Evolutionary conservation across 2,329 filamentous ascomycete species (phyloP).

Genomic region (Magnaporthiopsis rhizophila): DNA sequence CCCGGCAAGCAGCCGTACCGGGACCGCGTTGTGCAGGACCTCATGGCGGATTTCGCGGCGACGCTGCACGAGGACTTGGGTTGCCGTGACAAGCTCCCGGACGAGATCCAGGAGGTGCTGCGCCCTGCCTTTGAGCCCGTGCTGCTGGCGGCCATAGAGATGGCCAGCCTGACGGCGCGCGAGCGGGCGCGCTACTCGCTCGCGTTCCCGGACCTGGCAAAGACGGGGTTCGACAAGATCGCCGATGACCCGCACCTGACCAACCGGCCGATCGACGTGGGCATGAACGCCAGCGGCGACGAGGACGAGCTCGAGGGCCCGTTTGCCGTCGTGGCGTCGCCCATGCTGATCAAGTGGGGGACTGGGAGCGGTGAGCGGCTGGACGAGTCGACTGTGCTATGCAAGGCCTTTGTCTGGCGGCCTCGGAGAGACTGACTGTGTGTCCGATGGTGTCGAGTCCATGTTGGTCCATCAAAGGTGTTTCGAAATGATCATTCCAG

Average conservation of each 20-base stretch:
- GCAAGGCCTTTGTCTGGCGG: neutral
- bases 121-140: neutral
- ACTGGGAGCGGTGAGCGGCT: neutral
- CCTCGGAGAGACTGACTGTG: neutral
- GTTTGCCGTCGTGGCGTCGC: neutral
- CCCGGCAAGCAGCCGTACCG: neutral
- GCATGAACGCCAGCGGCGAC: neutral
- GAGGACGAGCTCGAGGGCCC: neutral
- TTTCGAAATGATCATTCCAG: too few relatives aligned
- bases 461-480: too few relatives aligned
- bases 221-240: neutral
- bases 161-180: neutral
- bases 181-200: neutral
- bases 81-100: neutral
- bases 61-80: neutral
- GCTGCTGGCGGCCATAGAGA: neutral
- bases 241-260: neutral
- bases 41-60: neutral
- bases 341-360: constrained; percentile 3
- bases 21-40: neutral
- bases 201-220: neutral
- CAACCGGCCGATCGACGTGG: neutral
- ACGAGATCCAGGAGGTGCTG: neutral
- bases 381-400: neutral
- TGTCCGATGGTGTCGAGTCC: too few relatives aligned